phyloP scores from a whole-genome alignment of 2,329 filamentous ascomycete genomes.

The Parastagonospora avenae region DNA sequence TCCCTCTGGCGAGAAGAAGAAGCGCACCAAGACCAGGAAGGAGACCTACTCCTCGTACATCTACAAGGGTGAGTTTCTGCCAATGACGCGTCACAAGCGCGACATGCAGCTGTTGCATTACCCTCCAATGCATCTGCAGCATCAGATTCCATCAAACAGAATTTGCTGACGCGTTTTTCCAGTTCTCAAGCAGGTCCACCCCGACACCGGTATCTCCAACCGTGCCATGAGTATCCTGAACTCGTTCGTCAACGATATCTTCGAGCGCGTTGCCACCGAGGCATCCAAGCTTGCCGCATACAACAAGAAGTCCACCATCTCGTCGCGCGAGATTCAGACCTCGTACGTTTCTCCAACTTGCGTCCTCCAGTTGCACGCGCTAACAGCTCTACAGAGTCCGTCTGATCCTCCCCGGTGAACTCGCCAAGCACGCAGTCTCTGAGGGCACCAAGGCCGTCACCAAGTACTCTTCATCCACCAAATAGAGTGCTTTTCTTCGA shows the following conservation, averaged over 20 bases:
- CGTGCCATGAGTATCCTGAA: slow-evolving; percentile 99
- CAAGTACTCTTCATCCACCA: slow-evolving; percentile 99
- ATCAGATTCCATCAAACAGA: slow-evolving; percentile 1
- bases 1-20: slow-evolving; percentile 98
- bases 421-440: slow-evolving; percentile 99
- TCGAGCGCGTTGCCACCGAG: slow-evolving; percentile 98
- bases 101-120: too few relatives aligned
- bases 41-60: slow-evolving; percentile 99
- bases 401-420: slow-evolving; percentile 95
- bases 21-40: slow-evolving; percentile 99
- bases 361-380: slow-evolving; percentile 10
- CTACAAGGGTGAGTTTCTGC: slow-evolving; percentile 86
- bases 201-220: slow-evolving; percentile 99
- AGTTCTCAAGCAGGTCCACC: slow-evolving; percentile 99
- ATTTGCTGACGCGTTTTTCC: slow-evolving; percentile 45
- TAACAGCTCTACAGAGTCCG: slow-evolving; percentile 67
- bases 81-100: too few relatives aligned
- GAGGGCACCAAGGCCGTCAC: slow-evolving; percentile 99
- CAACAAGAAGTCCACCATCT: slow-evolving; percentile 99
- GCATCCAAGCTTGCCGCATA: slow-evolving; percentile 99
- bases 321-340: slow-evolving; percentile 98
- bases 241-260: slow-evolving; percentile 99
- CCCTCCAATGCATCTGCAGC: too few relatives aligned
- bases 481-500: slow-evolving; percentile 68
- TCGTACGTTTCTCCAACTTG: slow-evolving; percentile 62